Evolutionary conservation across 2,329 filamentous ascomycete genomes (phyloP), one percentile per base, ranked within the genome.

Genomic region (Pseudogymnoascus sp.): DNA sequence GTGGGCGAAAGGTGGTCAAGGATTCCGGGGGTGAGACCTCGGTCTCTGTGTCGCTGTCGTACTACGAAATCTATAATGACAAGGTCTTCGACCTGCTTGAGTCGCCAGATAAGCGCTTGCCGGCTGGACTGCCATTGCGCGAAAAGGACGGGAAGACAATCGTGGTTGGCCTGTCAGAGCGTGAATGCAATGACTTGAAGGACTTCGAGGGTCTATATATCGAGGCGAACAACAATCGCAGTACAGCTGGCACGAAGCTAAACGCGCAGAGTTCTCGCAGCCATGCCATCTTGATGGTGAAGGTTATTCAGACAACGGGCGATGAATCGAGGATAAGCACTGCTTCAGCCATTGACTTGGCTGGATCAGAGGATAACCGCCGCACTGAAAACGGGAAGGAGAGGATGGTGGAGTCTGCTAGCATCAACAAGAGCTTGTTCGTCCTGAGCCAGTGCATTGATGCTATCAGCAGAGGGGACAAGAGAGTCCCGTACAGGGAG

Each of bases 61-160:
- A 97, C 78, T 96, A 96, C 78, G 93, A 97, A 75, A 96, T 97
- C 69, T 97, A 97, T 78, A 96, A 96, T 75, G 93, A 97, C 79
- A 93, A 93, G 74, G 92, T 96, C 19, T 96, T 88, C 72, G 93
- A 97, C 74, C 80, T 97, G 34, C 91, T 97, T 69, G 90, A 96
- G 74, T 81, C 92, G 0, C 89, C 88, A 0, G 93, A 97, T 75
- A 96, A 92, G 79, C 89, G 95, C 61, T 92, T 90, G 0, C 80
- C 90, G 1, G 84, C 90, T 0, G 93, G 93, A 0, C 79, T 96
- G 25, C 90, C 90, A 1, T 84, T 96, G 23, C 85, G 92, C 25
- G 92, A 96, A 72, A 93, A 92, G 72, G 88, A 90, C 69, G 91
- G 90, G 68, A 95, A 90, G 78, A 96, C 92, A 0, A 84, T 93